Conservation (phyloP, 1,139 yeast genomes). For the Taphrina pruni region DNA sequence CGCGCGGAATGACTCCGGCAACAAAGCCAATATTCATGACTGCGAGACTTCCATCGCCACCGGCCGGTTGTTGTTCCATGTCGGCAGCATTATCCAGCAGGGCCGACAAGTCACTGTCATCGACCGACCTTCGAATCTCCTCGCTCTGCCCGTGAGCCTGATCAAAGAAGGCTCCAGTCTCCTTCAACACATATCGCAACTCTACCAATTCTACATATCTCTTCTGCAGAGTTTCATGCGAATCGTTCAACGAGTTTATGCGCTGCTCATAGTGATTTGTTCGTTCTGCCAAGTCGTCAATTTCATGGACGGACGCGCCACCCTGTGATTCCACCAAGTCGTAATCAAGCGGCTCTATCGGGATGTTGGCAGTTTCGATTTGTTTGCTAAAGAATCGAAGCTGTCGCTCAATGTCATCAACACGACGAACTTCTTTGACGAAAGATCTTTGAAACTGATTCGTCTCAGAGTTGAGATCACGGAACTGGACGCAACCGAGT, state of each 20-base stretch:
- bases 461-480: conserved; percentile 80
- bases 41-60: conserved; percentile 46
- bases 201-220: conserved; percentile 67
- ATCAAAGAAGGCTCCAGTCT: conserved; percentile 72
- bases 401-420: conserved; percentile 70
- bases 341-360: conserved; percentile 47
- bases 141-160: conserved; percentile 43
- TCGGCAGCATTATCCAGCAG: conserved; percentile 48
- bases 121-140: conserved; percentile 36
- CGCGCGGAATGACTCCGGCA: conserved; percentile 81
- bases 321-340: conserved; percentile 49
- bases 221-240: conserved; percentile 61
- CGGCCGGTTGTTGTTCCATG: conserved; percentile 45
- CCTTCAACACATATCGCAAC: conserved; percentile 69
- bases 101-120: conserved; percentile 53
- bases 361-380: conserved; percentile 49
- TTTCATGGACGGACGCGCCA: conserved; percentile 65
- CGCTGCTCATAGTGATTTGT: conserved; percentile 68
- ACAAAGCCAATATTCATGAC: conserved; percentile 63
- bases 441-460: conserved; percentile 87
- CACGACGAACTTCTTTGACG: conserved; percentile 75
- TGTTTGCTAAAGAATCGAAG: conserved; percentile 54
- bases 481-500: conserved; percentile 81
- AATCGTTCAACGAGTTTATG: conserved; percentile 61
- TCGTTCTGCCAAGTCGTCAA: conserved; percentile 75